Evolutionary conservation across 306 rosid genomes (phyloP).

Genomic region (Quercus robur): DNA sequence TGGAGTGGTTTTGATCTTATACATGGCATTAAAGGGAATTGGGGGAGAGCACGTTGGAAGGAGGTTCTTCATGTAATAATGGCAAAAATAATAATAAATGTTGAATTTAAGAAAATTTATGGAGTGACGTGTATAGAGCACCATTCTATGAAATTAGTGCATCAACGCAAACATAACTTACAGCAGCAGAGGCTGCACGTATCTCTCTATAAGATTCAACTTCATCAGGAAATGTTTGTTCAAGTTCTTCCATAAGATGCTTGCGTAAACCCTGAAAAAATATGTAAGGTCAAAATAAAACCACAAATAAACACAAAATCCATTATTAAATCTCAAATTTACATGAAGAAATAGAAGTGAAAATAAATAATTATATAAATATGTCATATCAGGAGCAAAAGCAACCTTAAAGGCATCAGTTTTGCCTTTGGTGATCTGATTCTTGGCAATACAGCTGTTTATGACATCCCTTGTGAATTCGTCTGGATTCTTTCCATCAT

Average conservation of each 20-base stretch:
- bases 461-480: slow-evolving; percentile 88
- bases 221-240: slow-evolving; percentile 78
- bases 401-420: slow-evolving; percentile 84
- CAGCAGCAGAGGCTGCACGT: slow-evolving; percentile 93
- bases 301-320: slow-evolving; percentile 22
- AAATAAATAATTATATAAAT: not conserved
- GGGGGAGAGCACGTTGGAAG: not conserved
- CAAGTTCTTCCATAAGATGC: slow-evolving; percentile 88
- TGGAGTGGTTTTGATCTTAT: not conserved
- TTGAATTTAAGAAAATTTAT: not conserved
- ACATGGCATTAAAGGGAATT: not conserved
- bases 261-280: slow-evolving; percentile 65
- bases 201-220: slow-evolving; percentile 77
- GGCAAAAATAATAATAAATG: not conserved
- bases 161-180: slow-evolving; percentile 37
- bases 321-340: slow-evolving; percentile 8
- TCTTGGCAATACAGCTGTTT: slow-evolving; percentile 84
- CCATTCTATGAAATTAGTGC: not conserved
- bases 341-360: not conserved
- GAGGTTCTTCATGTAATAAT: not conserved
- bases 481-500: slow-evolving; percentile 97
- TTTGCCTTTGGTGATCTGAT: slow-evolving; percentile 91
- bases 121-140: not conserved
- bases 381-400: slow-evolving; percentile 8
- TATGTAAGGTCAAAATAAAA: not conserved